Base-by-base conservation (phyloP, 208 protist genomes). In the Crithidia mellificae region DNA sequence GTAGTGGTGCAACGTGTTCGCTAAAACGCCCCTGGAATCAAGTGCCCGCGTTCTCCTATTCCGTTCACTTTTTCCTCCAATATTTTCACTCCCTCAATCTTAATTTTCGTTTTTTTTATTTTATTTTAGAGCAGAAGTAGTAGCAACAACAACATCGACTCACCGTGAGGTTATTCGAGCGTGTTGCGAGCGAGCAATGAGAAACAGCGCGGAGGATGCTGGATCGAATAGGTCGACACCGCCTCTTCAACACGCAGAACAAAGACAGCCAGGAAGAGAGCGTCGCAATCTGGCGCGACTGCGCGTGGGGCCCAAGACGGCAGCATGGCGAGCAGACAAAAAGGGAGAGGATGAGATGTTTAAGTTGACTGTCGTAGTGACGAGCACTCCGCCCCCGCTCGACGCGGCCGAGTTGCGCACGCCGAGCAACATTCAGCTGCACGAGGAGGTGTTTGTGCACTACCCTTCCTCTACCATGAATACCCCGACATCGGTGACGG, bases 361-460 rank as follows among this genome's bases (percentile, higher is more conserved):
- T 8, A 50, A 63, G 11, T 57, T 44, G 43, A 68, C 69, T 15
- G 44, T 75, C n/a, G 61, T 64, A 27, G 38, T 64, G 41, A 57
- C 44, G 32, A 64, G 54, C 39, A 24, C 32, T 17, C 46, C 30
- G 0, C 53, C 25, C 19, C 47, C 19, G 20, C 39, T 43, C 7
- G 59, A 56, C 19, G 41, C 43, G 17, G 39, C 0, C 30, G 61
- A 75, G 63, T 44, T 56, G 20, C 38, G 9, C n/a, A 59, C 46
- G 12, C 61, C 46, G 7, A 51, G n/a, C 14, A 64, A 69, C 36
- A 75, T 64, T 38, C 62, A 68, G 27, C 52, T 68, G 7, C 46
- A 41, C 44, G 62, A 75, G 39, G 52, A 66, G 43, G 63, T 61
- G 15, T 66, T 66, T 66, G 27, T 70, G 38, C 52, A 57, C 29